A percentile compares a stretch with the other conserved stretches of the same genome.
phyloP scores from a whole-genome alignment of 371 early-diverging fungal species.

The Cokeromyces recurvatus region DNA sequence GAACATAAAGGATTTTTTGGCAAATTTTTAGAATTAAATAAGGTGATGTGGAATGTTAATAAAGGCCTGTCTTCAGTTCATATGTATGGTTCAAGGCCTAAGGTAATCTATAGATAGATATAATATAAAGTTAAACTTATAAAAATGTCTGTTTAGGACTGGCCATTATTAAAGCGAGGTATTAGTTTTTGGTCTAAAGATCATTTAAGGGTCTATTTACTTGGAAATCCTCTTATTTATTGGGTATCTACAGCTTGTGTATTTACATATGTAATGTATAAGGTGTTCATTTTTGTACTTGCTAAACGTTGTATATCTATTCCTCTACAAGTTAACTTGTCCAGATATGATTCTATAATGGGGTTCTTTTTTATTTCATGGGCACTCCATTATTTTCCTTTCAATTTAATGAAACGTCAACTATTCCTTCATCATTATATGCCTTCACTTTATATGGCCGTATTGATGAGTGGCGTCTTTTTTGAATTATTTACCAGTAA shows the following conservation, averaged over 20 bases:
- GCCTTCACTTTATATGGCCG: conserved; percentile 84
- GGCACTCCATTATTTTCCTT: conserved; percentile 93
- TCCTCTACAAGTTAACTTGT: conserved; percentile 17
- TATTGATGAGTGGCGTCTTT: conserved; percentile 63
- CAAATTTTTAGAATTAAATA: conserved; percentile 84
- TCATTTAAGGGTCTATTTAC: conserved; percentile 79
- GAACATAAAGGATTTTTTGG: conserved; percentile 54
- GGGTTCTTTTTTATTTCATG: conserved; percentile 86
- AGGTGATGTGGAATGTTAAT: conserved; percentile 83
- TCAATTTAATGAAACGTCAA: conserved; percentile 92
- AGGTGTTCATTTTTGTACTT: conserved; percentile 55
- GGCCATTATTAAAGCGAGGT: conserved; percentile 85
- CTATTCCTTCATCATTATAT: conserved; percentile 98
- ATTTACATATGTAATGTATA: conserved; percentile 55
- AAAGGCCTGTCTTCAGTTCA: conserved; percentile 83
- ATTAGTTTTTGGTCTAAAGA: conserved; percentile 86
- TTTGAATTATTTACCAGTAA: conserved; percentile 68
- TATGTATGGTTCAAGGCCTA: conserved; percentile 83
- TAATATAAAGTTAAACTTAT: not conserved
- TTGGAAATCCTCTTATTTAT: conserved; percentile 96
- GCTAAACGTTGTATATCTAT: conserved; percentile 60
- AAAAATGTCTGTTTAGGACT: conserved; percentile 30
- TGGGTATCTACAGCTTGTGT: conserved; percentile 72
- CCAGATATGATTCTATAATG: conserved; percentile 27
- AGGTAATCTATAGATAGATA: not conserved